phyloP scores from a whole-genome alignment of 192 early-diverging fungal genomes.

The Coemansia sp. region DNA sequence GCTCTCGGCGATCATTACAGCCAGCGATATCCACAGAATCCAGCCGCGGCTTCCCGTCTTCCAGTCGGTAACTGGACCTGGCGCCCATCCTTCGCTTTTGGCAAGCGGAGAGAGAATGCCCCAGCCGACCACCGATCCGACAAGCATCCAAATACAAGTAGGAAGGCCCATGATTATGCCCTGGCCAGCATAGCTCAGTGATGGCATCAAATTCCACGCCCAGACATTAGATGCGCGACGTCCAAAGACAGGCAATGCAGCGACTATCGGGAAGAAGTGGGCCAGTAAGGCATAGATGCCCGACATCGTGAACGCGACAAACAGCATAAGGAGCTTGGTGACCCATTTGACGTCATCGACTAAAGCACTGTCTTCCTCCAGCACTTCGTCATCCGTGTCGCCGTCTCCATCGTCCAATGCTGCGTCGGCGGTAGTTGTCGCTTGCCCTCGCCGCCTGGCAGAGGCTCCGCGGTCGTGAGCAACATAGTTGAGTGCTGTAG shows the following conservation, averaged over 20 bases:
- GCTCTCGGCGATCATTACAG: conserved; percentile 79
- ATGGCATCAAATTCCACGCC: conserved; percentile 75
- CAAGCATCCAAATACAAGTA: conserved; percentile 71
- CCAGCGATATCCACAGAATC: conserved; percentile 81
- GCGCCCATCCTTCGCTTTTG: conserved; percentile 71
- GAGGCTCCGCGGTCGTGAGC: neutral
- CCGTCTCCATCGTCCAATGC: neutral
- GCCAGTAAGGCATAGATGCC: conserved; percentile 66
- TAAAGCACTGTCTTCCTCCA: neutral
- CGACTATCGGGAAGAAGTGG: conserved; percentile 63
- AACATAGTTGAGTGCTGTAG: neutral
- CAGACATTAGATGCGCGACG: conserved; percentile 58
- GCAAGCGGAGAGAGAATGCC: conserved; percentile 74
- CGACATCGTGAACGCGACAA: conserved; percentile 64
- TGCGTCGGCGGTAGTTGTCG: neutral
- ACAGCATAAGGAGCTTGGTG: conserved; percentile 60
- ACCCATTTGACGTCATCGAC: conserved; percentile 63
- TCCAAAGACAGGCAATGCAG: conserved; percentile 62
- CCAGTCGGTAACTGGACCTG: conserved; percentile 69
- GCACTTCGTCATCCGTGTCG: neutral
- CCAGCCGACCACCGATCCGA: conserved; percentile 75
- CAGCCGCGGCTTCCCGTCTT: conserved; percentile 73
- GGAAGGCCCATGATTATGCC: conserved; percentile 84
- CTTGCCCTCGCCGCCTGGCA: neutral
- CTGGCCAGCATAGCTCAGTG: conserved; percentile 77